Base-by-base conservation (phyloP, 441 rosid species). In the Arabidopsis lyrata region DNA sequence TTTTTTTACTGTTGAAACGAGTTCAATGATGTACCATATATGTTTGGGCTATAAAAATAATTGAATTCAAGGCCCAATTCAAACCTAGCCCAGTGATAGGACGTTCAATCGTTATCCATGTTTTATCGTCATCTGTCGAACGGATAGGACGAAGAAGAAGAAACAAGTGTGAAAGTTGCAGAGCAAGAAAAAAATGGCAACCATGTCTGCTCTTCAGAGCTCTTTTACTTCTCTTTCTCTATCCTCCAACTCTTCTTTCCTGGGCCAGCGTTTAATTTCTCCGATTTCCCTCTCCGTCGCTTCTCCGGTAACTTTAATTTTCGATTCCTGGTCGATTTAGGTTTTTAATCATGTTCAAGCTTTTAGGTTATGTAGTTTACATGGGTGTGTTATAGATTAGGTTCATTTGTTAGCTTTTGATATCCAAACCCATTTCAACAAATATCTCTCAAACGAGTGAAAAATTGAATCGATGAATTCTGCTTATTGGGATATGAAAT, bases 171-270 rank as follows among this genome's bases (percentile, higher is more conserved):
- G 52, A 42, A 48, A 66, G 57, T 74, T 22, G 65, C 59, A 53
- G 63, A 58, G 55, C 62, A 9, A 47, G 35, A 35, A 34, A 76
- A 76, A 84, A 81, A 87, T 88, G 90, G 87, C 91, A 70, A 90
- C 95, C 45, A 82, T 85, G 89, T 82, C 88, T 86, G 85, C 88
- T 13, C 90, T 91, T 74, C 98, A 93, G 68, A 82, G 86, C 83
- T 84, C 98, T 41, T 81, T 93, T 77, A 64, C 84, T 10, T 80
- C 92, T 20, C 90, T 91, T n/a, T 91, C 93, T 18, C n/a, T 86
- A 27, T 82, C 89, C 27, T 73, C 96, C 5, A 87, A 62, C 71
- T 84, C 95, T 55, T 85, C 94, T 36, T 89, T 88, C 83, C 72
- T 86, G n/a, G 95, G 96, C 35, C 95, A 87, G 65, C 88, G 92